Evolutionary conservation across 2,329 filamentous ascomycete species (phyloP).

Genomic region (Hirsutella rhossiliensis): DNA sequence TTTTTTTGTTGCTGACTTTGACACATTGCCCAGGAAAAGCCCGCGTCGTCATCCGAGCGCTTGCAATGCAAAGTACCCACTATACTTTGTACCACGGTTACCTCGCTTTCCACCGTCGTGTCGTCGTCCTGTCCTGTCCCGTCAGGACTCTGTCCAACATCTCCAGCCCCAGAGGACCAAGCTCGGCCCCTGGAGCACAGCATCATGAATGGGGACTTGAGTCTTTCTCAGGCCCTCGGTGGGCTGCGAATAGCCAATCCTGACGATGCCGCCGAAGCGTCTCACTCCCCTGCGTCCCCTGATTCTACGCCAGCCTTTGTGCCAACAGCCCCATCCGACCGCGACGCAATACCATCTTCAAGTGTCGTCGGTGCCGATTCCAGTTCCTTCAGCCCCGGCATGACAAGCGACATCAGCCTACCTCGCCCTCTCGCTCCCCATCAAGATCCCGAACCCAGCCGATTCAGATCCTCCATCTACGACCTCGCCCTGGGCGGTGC

Average conservation of each 20-base stretch:
- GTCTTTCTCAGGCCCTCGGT: slow-evolving; percentile 82
- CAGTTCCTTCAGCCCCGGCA: background rate
- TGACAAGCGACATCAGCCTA: background rate
- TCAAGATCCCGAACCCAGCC: slow-evolving; percentile 6
- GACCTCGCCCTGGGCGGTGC: background rate
- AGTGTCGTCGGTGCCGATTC: slow-evolving; percentile 8
- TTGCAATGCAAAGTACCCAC: too few relatives aligned
- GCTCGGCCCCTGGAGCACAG: slow-evolving; percentile 11
- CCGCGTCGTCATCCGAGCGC: too few relatives aligned
- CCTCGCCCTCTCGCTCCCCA: slow-evolving; percentile 2
- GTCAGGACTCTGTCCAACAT: background rate
- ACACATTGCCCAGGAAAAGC: too few relatives aligned
- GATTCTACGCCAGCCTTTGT: slow-evolving; percentile 4
- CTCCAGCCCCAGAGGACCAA: slow-evolving; percentile 11
- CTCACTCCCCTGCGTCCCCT: background rate
- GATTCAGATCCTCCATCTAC: slow-evolving; percentile 35
- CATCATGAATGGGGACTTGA: slow-evolving; percentile 84
- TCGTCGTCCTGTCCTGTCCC: slow-evolving; percentile 1
- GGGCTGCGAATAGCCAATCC: slow-evolving; percentile 95
- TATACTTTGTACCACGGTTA: too few relatives aligned
- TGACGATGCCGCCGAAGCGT: slow-evolving; percentile 49
- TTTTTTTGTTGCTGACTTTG: background rate
- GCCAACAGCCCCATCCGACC: background rate
- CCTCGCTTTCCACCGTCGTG: background rate
- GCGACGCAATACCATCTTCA: background rate